Evolutionary conservation across 768 basidiomycete species (phyloP), one percentile per base, ranked within the genome.

Genomic region (Asterophora lycoperdoides): DNA sequence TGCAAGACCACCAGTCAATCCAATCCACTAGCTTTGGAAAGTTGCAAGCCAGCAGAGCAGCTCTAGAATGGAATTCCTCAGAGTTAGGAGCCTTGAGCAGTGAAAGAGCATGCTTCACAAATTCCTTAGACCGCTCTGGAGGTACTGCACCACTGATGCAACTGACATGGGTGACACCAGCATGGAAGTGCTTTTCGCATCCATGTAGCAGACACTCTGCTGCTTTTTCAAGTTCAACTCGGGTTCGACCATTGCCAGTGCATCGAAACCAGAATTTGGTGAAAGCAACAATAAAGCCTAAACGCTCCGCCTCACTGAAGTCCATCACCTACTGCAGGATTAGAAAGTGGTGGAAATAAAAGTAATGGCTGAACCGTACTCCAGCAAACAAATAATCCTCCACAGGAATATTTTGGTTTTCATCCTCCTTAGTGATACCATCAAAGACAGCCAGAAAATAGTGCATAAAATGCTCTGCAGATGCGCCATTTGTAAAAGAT

Each of bases 401-500:
- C 0, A 50, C 29, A 18, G 33, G 19, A 3, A 60, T 44, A 0
- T 41, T 40, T 6, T 46, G 39, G 4, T 8, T 19, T 2, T 54
- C 54, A 8, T 60, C 58, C 44, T 63, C 63, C 1, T 45, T 14
- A 5, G 57, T 56, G n/a, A 68, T 63, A 15, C 59, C 61, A 20
- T 60, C 53, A 39, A 69, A 62, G 0, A 69, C 49, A 3, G 59
- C 57, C 1, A 60, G 17, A 28, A 72, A 70, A 39, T 72, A 69
- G 14, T 51, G 34, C 30, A 51, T 48, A 32, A 63, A 72, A 40
- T 72, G 68, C 7, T 63, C 54, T 1, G 58, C 41, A 10, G 51
- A 59, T 5, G 64, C 63, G 10, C 70, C 68, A 57, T 72, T 68
- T 2, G 64, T 60, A 37, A 61, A 72, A 0, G 67, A 64, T 6